Conservation (phyloP, 495 filamentous ascomycete species). For the Tuber borchii region DNA sequence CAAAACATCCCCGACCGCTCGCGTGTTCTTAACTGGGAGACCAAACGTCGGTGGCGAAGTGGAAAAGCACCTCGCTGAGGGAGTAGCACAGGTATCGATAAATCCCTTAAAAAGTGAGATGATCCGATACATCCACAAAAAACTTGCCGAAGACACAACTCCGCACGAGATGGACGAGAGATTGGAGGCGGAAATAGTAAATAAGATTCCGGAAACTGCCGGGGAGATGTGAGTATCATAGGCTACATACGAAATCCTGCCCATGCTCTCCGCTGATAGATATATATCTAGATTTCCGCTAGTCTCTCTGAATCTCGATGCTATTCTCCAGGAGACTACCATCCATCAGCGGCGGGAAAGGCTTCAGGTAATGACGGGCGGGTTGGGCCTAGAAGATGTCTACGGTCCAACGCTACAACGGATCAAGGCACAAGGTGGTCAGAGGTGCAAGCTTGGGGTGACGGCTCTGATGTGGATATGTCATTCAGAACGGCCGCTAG, state of each 20-base stretch:
- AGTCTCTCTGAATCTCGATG: neutral
- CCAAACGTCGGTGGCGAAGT: neutral
- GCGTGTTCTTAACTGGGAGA: neutral
- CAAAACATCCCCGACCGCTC: neutral
- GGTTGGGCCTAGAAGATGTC: neutral
- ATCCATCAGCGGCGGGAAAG: neutral
- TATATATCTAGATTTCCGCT: neutral
- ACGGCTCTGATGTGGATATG: too few relatives aligned
- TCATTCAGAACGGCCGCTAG: too few relatives aligned
- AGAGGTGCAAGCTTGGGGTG: too few relatives aligned
- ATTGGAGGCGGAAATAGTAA: neutral
- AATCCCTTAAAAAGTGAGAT: neutral
- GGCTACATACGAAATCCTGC: neutral
- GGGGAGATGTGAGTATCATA: neutral
- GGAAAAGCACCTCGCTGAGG: neutral
- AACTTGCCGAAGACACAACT: neutral
- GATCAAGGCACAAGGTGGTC: too few relatives aligned
- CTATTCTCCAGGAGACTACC: neutral
- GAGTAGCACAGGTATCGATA: neutral
- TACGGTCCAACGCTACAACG: neutral
- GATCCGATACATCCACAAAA: neutral
- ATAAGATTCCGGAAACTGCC: neutral
- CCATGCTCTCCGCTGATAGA: neutral
- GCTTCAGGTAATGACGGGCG: neutral
- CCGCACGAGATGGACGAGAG: neutral